Conservation (phyloP, 495 filamentous ascomycete genomes). For the Penicillium lividum region DNA sequence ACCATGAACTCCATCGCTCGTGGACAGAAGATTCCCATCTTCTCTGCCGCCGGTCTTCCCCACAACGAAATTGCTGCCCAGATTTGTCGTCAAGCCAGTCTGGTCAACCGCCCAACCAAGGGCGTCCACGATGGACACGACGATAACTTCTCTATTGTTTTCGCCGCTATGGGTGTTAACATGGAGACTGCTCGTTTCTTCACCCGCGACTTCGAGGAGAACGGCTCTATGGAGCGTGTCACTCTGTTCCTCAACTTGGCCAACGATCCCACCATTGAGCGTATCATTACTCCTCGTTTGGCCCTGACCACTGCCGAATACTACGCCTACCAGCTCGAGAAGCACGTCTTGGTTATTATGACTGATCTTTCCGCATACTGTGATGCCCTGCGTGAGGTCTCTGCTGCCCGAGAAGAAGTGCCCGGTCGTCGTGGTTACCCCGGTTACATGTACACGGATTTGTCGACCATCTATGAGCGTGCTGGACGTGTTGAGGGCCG, state of each 20-base stretch:
- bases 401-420: conserved; percentile 97
- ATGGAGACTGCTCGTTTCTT: conserved; percentile 99
- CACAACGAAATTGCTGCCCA: conserved; percentile 99
- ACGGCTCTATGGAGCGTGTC: conserved; percentile 94
- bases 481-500: conserved; percentile 97
- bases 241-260: conserved; percentile 98
- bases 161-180: conserved; percentile 99
- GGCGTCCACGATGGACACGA: conserved; percentile 95
- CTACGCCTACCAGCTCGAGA: conserved; percentile 99
- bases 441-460: conserved; percentile 99
- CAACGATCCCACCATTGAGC: conserved; percentile 99
- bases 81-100: conserved; percentile 92
- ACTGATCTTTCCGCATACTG: conserved; percentile 98
- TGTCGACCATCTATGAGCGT: conserved; percentile 99
- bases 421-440: conserved; percentile 99
- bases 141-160: conserved; percentile 99
- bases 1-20: conserved; percentile 99
- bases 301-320: conserved; percentile 99
- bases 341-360: conserved; percentile 98
- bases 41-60: conserved; percentile 96
- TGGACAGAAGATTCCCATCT: conserved; percentile 99
- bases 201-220: conserved; percentile 98
- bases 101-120: conserved; percentile 85
- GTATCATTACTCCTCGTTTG: conserved; percentile 99
- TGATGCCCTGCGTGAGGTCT: conserved; percentile 97